Evolutionary conservation across 768 basidiomycete species (phyloP).

Genomic region (Sarcomyxa edulis): DNA sequence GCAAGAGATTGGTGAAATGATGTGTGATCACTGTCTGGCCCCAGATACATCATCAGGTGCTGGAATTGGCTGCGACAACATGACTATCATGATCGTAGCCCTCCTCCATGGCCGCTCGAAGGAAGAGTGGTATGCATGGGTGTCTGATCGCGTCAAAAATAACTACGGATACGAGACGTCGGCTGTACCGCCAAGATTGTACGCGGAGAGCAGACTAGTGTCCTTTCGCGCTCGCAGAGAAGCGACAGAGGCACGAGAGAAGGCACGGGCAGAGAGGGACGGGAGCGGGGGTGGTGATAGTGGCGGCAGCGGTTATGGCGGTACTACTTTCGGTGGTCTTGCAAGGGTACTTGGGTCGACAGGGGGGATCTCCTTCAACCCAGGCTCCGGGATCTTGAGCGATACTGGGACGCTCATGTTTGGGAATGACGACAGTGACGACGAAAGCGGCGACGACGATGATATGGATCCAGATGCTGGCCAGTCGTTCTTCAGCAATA

Average conservation of each 20-base stretch:
- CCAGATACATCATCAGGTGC: constrained; percentile 87
- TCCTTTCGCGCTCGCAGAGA: constrained; percentile 61
- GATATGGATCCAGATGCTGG: constrained; percentile 21
- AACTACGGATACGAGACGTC: constrained; percentile 79
- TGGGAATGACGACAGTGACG: constrained; percentile 57
- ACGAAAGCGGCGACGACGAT: constrained; percentile 56
- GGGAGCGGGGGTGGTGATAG: constrained; percentile 24
- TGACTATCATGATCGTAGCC: constrained; percentile 92
- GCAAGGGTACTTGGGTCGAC: constrained; percentile 51
- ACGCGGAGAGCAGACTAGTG: constrained; percentile 56
- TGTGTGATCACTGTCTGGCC: constrained; percentile 91
- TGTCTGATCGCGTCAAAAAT: constrained; percentile 74
- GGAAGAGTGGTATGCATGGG: constrained; percentile 90
- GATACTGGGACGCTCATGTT: constrained; percentile 57
- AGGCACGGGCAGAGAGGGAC: constrained; percentile 18
- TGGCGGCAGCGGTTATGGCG: constrained; percentile 28
- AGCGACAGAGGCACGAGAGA: constrained; percentile 46
- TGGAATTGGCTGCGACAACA: constrained; percentile 98
- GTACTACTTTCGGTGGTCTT: constrained; percentile 28
- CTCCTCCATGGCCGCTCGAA: constrained; percentile 82
- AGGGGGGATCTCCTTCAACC: constrained; percentile 65
- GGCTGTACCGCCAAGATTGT: constrained; percentile 67
- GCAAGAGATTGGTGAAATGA: constrained; percentile 78
- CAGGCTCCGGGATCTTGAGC: constrained; percentile 44
- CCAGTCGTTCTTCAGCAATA: constrained; percentile 45